Percentiles rank a stretch among this genome's conserved stretches.
phyloP scores from a whole-genome alignment of 768 basidiomycete genomes.

The Suillus subalutaceus region DNA sequence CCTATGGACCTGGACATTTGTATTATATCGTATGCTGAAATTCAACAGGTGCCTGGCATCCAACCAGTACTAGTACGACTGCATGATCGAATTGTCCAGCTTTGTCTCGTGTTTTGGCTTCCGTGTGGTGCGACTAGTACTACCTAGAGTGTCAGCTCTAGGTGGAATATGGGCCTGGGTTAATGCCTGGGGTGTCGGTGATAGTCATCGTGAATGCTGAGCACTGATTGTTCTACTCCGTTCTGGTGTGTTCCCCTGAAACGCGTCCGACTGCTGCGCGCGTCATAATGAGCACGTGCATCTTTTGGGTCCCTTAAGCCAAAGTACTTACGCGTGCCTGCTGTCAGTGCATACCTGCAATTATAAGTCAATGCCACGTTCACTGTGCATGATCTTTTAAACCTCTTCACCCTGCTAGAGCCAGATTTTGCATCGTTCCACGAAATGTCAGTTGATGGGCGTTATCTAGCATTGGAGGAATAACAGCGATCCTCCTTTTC shows the following conservation, averaged over 20 bases:
- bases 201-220: no score
- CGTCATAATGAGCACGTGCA: neutral
- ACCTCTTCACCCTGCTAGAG: neutral
- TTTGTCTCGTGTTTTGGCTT: no score
- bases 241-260: no score
- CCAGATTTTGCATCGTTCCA: neutral
- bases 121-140: no score
- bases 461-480: conserved; percentile 40
- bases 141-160: no score
- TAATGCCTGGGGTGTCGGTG: no score
- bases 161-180: no score
- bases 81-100: no score
- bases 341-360: neutral
- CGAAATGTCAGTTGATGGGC: conserved; percentile 14
- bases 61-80: no score
- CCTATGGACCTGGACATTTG: neutral
- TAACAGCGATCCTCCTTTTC: conserved; percentile 51
- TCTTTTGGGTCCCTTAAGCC: neutral
- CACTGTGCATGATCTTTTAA: neutral
- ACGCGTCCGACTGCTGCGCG: no score
- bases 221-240: no score
- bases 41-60: no score
- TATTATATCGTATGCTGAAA: neutral
- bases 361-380: neutral
- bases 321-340: neutral